Evolutionary conservation across 75 land plant species (phyloP).

Genomic region (Isoetes taiwanensis): DNA sequence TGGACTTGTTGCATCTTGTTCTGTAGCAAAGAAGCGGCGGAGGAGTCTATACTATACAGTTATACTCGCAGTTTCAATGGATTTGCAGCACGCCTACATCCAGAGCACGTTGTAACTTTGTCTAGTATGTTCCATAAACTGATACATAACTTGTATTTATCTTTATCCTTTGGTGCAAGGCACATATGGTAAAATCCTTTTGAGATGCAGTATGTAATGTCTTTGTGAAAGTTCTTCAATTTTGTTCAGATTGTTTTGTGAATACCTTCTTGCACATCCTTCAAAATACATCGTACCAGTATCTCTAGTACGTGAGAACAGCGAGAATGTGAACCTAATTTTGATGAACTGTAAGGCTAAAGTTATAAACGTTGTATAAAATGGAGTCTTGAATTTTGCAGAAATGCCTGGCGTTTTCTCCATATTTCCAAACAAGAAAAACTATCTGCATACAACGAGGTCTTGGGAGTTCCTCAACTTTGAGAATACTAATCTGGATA

Average conservation of each 20-base stretch:
- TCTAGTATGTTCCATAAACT: too few species aligned
- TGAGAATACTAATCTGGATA: neutral
- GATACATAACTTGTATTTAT: neutral
- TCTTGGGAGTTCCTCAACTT: neutral
- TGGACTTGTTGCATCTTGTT: too few species aligned
- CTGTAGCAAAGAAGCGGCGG: neutral
- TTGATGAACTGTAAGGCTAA: neutral
- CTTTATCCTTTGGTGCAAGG: neutral
- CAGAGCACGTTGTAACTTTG: neutral
- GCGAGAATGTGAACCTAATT: neutral
- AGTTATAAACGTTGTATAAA: neutral
- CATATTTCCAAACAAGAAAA: neutral
- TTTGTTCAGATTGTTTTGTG: too few species aligned
- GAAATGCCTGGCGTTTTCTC: conserved; percentile 5
- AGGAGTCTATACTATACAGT: conserved; percentile 2
- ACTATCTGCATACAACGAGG: neutral
- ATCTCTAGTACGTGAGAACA: too few species aligned
- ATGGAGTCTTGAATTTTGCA: neutral
- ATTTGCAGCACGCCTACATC: neutral
- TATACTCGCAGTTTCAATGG: conserved; percentile 7
- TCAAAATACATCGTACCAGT: too few species aligned
- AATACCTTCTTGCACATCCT: too few species aligned
- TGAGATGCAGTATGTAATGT: too few species aligned
- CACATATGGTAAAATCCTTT: too few species aligned
- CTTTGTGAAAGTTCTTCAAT: too few species aligned